Percentiles rank a stretch among this genome's conserved stretches.
These are phyloP conservation scores for Juglanconis juglandina DNA, from an alignment of 2,329 filamentous ascomycete species.

Conservation along the genomic window DNA sequence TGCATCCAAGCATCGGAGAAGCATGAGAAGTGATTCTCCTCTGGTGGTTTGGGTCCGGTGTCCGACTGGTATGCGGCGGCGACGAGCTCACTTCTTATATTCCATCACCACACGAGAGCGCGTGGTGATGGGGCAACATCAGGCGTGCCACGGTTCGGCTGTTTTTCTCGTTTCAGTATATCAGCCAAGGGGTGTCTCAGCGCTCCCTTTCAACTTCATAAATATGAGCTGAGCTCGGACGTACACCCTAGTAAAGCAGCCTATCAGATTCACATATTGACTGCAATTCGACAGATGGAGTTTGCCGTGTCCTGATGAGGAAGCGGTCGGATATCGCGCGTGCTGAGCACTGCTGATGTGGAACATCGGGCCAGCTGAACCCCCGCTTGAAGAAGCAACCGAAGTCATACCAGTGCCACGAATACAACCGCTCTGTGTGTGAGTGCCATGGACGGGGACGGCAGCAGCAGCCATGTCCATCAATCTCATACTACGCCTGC, in stretches of 20 bases:
- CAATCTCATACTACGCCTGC: too few relatives aligned
- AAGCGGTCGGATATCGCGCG: neutral
- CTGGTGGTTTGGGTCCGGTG: neutral
- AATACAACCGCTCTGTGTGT: too few relatives aligned
- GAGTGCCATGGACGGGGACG: too few relatives aligned
- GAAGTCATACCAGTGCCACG: neutral
- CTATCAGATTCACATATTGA: neutral
- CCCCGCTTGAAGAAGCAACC: neutral
- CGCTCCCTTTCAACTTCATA: neutral
- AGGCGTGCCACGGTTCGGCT: neutral
- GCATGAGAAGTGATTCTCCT: neutral
- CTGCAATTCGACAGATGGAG: neutral
- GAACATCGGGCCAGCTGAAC: neutral
- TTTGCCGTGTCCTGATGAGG: neutral
- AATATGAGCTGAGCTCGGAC: neutral
- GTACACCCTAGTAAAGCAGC: neutral
- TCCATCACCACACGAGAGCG: neutral
- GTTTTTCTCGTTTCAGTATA: neutral
- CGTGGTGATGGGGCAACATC: neutral
- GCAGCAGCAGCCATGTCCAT: too few relatives aligned
- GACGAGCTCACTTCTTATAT: neutral
- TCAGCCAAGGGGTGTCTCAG: neutral
- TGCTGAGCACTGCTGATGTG: neutral
- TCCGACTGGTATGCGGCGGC: neutral
- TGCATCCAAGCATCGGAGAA: neutral